Percentiles rank a stretch among this genome's conserved stretches.
phyloP scores from a whole-genome alignment of 2,329 filamentous ascomycete genomes.

The Colletotrichum coccodes region DNA sequence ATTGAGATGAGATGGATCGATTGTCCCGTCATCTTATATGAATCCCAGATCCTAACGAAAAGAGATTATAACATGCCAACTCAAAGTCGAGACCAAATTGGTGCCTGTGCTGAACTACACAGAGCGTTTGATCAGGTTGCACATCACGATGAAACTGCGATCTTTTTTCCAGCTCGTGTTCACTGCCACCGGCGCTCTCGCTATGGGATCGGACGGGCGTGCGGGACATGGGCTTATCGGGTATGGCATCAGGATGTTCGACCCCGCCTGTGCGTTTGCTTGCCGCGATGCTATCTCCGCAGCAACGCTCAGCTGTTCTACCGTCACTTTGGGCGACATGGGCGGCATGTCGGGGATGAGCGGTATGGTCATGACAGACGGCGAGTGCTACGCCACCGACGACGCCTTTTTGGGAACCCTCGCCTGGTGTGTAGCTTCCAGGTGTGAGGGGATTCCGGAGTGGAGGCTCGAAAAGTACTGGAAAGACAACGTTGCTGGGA shows the following conservation, averaged over 20 bases:
- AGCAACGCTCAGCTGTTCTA: slow-evolving; percentile 37
- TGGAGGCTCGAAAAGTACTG: slow-evolving; percentile 10
- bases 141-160: neutral
- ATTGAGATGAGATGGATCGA: neutral
- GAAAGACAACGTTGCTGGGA: neutral
- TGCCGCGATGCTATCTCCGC: slow-evolving; percentile 37
- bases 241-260: slow-evolving; percentile 13
- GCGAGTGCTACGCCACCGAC: slow-evolving; percentile 38
- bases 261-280: slow-evolving; percentile 41
- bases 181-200: neutral
- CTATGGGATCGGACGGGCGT: neutral
- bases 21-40: neutral
- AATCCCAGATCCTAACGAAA: neutral
- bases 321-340: neutral
- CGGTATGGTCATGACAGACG: slow-evolving; percentile 22
- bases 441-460: slow-evolving; percentile 32
- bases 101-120: neutral
- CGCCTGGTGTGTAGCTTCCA: slow-evolving; percentile 38
- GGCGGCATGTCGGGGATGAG: neutral
- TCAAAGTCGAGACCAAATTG: neutral
- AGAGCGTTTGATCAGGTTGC: neutral
- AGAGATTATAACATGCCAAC: neutral
- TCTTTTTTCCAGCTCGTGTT: neutral
- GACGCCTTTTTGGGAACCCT: slow-evolving; percentile 37
- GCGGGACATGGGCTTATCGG: slow-evolving; percentile 13